phyloP scores from a whole-genome alignment of 768 basidiomycete species.

The Boletus tomentosulus region DNA sequence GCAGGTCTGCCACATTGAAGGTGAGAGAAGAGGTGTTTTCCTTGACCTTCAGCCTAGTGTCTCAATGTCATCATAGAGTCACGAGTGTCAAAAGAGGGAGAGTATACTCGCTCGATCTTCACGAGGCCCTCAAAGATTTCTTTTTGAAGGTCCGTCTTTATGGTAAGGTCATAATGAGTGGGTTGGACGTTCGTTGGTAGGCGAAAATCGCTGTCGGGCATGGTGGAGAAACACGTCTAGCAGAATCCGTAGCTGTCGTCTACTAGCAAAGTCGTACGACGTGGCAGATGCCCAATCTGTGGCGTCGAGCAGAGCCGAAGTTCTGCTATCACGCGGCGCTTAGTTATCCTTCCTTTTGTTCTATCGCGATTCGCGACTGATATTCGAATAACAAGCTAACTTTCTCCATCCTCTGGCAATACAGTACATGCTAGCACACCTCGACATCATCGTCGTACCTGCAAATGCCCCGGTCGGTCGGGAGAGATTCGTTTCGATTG shows the following conservation, averaged over 20 bases:
- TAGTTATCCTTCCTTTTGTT: too few relatives aligned
- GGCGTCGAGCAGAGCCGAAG: too few relatives aligned
- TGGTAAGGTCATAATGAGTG: conserved; percentile 71
- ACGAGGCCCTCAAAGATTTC: conserved; percentile 74
- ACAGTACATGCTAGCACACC: neutral
- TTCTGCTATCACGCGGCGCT: too few relatives aligned
- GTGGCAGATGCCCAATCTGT: too few relatives aligned
- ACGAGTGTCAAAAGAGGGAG: neutral
- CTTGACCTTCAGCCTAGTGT: conserved; percentile 55
- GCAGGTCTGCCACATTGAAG: conserved; percentile 62
- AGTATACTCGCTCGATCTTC: conserved; percentile 53
- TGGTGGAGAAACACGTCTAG: neutral
- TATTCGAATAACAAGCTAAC: neutral
- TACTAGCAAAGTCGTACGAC: too few relatives aligned
- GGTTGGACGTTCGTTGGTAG: conserved; percentile 67
- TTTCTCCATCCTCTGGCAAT: neutral
- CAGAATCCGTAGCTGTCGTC: neutral
- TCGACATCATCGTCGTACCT: neutral
- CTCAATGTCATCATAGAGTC: neutral
- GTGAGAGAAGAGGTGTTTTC: conserved; percentile 56
- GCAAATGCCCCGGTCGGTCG: neutral
- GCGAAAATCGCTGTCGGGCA: conserved; percentile 34
- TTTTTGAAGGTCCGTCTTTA: conserved; percentile 80
- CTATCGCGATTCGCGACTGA: neutral
- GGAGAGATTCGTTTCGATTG: neutral